phyloP scores from a whole-genome alignment of 768 basidiomycete species.

The Kwoniella europaea region DNA sequence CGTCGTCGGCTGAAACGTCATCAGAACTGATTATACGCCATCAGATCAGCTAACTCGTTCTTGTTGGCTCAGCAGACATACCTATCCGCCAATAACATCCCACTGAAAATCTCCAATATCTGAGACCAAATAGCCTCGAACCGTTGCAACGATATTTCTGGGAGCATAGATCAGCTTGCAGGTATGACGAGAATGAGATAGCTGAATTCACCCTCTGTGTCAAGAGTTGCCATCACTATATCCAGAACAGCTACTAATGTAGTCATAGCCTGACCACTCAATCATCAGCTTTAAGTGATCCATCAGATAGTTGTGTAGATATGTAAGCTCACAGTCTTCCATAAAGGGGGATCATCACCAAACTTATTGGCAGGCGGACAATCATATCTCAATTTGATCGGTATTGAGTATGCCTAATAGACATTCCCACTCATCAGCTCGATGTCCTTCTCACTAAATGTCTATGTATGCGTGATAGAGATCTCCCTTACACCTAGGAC shows the following conservation, averaged over 20 bases:
- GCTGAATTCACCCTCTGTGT: conserved; percentile 18
- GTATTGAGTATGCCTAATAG: conserved; percentile 78
- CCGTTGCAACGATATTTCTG: conserved; percentile 68
- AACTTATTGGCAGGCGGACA: conserved; percentile 87
- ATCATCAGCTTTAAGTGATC: conserved; percentile 67
- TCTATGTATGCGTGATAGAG: no score
- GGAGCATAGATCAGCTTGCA: not conserved
- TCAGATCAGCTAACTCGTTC: not conserved
- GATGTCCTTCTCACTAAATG: no score
- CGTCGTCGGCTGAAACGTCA: conserved; percentile 38
- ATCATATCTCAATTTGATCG: conserved; percentile 92
- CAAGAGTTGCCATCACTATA: conserved; percentile 57
- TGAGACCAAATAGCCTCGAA: conserved; percentile 85
- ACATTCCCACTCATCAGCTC: not conserved
- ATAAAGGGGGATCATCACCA: conserved; percentile 83
- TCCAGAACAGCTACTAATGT: conserved; percentile 62
- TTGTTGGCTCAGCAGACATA: conserved; percentile 18
- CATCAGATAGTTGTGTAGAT: not conserved
- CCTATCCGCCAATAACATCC: conserved; percentile 44
- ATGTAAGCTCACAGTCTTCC: conserved; percentile 82
- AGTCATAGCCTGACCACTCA: conserved; percentile 21
- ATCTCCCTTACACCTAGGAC: conserved; percentile 69
- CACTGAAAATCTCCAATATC: conserved; percentile 45
- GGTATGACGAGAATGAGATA: not conserved
- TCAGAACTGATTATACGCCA: conserved; percentile 5